Conservation (phyloP, 768 basidiomycete genomes). For the Lyophyllum atratum region DNA sequence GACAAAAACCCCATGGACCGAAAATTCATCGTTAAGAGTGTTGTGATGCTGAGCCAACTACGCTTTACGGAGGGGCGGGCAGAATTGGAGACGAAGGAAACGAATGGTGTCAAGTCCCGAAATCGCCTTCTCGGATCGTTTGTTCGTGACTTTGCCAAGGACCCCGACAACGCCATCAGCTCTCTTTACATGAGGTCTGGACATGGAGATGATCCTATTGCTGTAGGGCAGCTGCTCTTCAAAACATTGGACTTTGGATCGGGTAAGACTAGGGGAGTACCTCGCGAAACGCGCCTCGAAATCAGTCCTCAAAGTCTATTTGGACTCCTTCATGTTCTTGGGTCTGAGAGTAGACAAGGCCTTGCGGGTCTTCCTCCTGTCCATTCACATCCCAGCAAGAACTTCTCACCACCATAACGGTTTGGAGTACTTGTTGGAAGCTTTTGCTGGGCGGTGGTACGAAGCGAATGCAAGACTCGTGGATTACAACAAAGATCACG, state of each 20-base stretch:
- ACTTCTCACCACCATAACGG: conserved; percentile 38
- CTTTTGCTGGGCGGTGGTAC: conserved; percentile 89
- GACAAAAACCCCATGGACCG: conserved; percentile 71
- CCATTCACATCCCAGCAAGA: conserved; percentile 59
- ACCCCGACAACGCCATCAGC: conserved; percentile 80
- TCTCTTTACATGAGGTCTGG: conserved; percentile 64
- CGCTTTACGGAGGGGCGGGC: conserved; percentile 72
- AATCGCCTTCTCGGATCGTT: conserved; percentile 74
- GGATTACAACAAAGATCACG: conserved; percentile 81
- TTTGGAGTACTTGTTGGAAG: conserved; percentile 75
- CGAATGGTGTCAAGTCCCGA: conserved; percentile 38
- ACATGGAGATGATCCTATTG: conserved; percentile 62
- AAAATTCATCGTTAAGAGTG: conserved; percentile 86
- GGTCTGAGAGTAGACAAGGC: conserved; percentile 87
- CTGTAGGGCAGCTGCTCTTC: conserved; percentile 81
- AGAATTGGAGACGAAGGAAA: conserved; percentile 46
- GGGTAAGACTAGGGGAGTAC: conserved; percentile 81
- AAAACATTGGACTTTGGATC: conserved; percentile 82
- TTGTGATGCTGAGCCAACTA: conserved; percentile 74
- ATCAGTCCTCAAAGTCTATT: conserved; percentile 75
- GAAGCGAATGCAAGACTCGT: conserved; percentile 81
- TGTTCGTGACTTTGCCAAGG: conserved; percentile 74
- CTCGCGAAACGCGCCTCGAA: conserved; percentile 75
- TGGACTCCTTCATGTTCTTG: conserved; percentile 86
- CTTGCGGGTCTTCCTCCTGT: conserved; percentile 84